These are phyloP conservation scores for Hortiboletus flavorubellus DNA, from an alignment of 768 basidiomycete genomes.

Conservation along the genomic window DNA sequence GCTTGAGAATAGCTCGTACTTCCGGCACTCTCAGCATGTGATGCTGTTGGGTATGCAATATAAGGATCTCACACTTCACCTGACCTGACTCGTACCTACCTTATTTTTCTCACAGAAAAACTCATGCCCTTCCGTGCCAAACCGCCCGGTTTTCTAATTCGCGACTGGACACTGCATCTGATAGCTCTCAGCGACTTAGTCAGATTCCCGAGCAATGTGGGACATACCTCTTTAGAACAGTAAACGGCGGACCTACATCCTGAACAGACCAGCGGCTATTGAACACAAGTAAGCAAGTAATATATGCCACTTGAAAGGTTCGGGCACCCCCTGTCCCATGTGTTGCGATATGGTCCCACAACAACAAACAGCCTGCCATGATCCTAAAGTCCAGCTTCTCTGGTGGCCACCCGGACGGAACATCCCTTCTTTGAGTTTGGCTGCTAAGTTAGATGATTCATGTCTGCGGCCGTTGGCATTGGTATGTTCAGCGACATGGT, in stretches of 20 bases:
- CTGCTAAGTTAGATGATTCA: slow-evolving; percentile 31
- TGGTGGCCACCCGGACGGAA: slow-evolving; percentile 28
- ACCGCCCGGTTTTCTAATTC: slow-evolving; percentile 33
- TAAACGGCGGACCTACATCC: slow-evolving; percentile 30
- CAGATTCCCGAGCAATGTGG: neutral
- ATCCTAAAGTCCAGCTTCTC: slow-evolving; percentile 28
- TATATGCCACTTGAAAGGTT: neutral
- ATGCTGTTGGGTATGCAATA: slow-evolving; percentile 20
- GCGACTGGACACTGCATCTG: slow-evolving; percentile 33
- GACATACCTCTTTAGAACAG: slow-evolving; percentile 28
- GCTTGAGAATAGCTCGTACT: slow-evolving; percentile 32
- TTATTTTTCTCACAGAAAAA: slow-evolving; percentile 34
- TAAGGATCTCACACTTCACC: neutral
- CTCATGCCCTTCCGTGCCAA: slow-evolving; percentile 32
- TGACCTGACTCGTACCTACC: slow-evolving; percentile 16
- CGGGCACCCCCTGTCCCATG: slow-evolving; percentile 20
- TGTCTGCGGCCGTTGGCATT: slow-evolving; percentile 24
- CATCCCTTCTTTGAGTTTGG: slow-evolving; percentile 26
- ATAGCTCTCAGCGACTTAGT: neutral
- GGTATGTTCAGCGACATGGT: slow-evolving; percentile 20
- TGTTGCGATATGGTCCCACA: slow-evolving; percentile 5
- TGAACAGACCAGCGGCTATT: slow-evolving; percentile 28
- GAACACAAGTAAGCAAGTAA: neutral
- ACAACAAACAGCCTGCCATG: slow-evolving; percentile 25
- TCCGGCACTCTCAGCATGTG: slow-evolving; percentile 37